Evolutionary conservation across 31 red algal species (phyloP), one percentile per base, ranked within the genome.

Genomic region (Asparagopsis taxiformis): DNA sequence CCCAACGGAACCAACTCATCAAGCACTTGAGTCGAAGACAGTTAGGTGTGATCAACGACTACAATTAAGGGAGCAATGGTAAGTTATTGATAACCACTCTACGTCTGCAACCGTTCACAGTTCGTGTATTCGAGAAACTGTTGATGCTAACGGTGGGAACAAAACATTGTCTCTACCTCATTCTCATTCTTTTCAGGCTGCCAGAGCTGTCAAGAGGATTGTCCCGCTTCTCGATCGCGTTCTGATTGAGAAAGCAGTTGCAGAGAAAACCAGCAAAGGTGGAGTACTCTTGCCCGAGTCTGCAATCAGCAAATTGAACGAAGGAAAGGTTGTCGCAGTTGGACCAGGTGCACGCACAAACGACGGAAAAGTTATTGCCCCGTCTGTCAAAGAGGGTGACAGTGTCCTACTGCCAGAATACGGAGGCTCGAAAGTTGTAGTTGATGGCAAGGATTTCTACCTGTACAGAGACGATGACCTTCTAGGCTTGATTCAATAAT

Each of bases 391-490:
- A 67, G 89, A 80, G 29, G 94, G 94, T 41, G 94, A 98, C 63
- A 84, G 74, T 28, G 94, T 98, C 5, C 77, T 98, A 29, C 68
- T 98, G 13, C 94, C 94, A 3, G 94, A 98, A 57, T 98, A 88
- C 31, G 94, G 94, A 11, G 94, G 94, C 6, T 85, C 90, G 17
- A 81, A 89, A 44, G 79, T 98, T 17, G 82, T 93, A 35, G 55
- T 93, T 7, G 94, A 93, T 23, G 90, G 85, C 21, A 98, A 93
- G 71, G 90, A 98, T 49, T 62, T 98, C 21, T 86, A 84, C 44
- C 66, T 98, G 28, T 98, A 86, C 78, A 82, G 94, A 59, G 94
- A 98, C 57, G 94, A 98, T 30, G 94, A 98, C 23, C 66, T 98
- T 34, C 48, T 98, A 15, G 94, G 84, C 34, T 39, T 88, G 8